phyloP scores from a whole-genome alignment of 1,139 yeast species.

The Geotrichum carabidarum region DNA sequence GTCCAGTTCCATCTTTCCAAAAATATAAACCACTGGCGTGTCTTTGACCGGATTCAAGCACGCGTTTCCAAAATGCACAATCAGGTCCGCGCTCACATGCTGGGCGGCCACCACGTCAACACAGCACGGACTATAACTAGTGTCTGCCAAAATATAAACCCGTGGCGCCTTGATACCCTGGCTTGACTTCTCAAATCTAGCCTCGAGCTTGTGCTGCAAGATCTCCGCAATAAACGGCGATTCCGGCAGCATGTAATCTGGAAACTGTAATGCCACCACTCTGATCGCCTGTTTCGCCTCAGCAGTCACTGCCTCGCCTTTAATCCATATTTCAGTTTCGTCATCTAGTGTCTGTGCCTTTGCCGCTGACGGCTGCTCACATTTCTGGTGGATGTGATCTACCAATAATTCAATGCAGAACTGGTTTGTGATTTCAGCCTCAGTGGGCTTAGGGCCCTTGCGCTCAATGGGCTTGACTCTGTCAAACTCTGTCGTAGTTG shows the following conservation, averaged over 20 bases:
- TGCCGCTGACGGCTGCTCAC: constrained; percentile 44
- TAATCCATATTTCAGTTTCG: not conserved
- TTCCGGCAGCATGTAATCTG: constrained; percentile 73
- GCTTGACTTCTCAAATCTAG: constrained; percentile 17
- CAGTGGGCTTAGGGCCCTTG: constrained; percentile 34
- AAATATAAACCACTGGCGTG: constrained; percentile 68
- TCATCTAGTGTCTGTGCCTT: constrained; percentile 41
- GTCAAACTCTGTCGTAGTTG: constrained; percentile 45
- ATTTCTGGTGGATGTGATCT: constrained; percentile 26
- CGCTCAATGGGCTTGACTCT: constrained; percentile 42
- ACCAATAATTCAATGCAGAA: constrained; percentile 30
- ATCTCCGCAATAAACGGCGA: constrained; percentile 62
- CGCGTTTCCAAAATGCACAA: constrained; percentile 92
- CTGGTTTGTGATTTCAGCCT: constrained; percentile 40
- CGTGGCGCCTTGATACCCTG: constrained; percentile 13
- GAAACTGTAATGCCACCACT: constrained; percentile 78
- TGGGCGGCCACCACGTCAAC: constrained; percentile 96
- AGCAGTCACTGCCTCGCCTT: not conserved
- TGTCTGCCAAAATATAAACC: constrained; percentile 64
- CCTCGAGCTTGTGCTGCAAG: constrained; percentile 38
- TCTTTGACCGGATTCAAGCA: constrained; percentile 70
- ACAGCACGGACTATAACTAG: constrained; percentile 93
- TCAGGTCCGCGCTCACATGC: constrained; percentile 79
- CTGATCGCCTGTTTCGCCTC: constrained; percentile 34
- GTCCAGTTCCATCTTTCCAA: constrained; percentile 47